Percentiles rank a stretch among this genome's conserved stretches.
These are phyloP conservation scores for Orbilia javanica DNA, from an alignment of 2,329 filamentous ascomycete species.

Conservation along the genomic window DNA sequence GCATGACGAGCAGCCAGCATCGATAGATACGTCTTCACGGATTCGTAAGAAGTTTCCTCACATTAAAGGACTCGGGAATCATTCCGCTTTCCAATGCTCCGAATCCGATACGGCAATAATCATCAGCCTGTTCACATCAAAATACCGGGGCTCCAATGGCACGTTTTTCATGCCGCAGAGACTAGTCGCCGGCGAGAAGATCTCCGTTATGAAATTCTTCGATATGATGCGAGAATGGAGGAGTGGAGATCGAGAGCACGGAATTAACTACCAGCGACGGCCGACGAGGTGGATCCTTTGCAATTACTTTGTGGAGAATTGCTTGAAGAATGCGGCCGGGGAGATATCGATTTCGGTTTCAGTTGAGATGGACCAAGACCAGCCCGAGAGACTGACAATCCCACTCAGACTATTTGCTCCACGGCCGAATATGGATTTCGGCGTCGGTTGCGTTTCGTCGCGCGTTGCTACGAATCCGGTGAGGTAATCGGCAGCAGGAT, in stretches of 20 bases:
- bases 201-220: constrained; percentile 39
- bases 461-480: constrained; percentile 26
- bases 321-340: constrained; percentile 13
- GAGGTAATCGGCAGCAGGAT: neutral
- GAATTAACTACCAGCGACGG: constrained; percentile 9
- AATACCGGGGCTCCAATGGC: constrained; percentile 32
- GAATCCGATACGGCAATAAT: constrained; percentile 27
- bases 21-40: constrained; percentile 8
- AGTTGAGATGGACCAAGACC: constrained; percentile 46
- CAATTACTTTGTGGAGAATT: constrained; percentile 39
- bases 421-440: constrained; percentile 45
- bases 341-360: constrained; percentile 36
- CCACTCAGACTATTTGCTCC: constrained; percentile 31
- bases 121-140: constrained; percentile 38
- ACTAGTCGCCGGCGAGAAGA: constrained; percentile 19
- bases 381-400: constrained; percentile 32
- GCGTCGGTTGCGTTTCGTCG: constrained; percentile 24
- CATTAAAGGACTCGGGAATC: constrained; percentile 15
- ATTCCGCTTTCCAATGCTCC: constrained; percentile 40
- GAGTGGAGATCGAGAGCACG: constrained; percentile 29
- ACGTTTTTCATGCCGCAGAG: constrained; percentile 38
- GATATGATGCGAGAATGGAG: constrained; percentile 43
- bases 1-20: constrained; percentile 11
- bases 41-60: neutral
- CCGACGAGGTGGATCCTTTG: constrained; percentile 39